These are phyloP conservation scores for Sugiyamaella japonica DNA, from an alignment of 1,139 yeast species.

Conservation along the genomic window DNA sequence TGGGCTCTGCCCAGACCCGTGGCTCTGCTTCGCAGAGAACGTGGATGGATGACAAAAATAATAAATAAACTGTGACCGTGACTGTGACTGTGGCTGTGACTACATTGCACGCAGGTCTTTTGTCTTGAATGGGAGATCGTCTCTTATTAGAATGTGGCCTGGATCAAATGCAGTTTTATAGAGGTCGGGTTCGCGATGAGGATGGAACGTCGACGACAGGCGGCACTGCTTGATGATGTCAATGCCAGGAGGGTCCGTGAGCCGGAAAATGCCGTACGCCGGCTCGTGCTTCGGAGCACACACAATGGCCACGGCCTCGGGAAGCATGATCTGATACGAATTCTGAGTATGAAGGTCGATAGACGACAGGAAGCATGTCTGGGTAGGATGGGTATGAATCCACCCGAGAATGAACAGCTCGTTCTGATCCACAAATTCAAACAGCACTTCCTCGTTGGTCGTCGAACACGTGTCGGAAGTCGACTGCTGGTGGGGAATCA, in stretches of 20 bases:
- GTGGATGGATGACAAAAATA: background rate
- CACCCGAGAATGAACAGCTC: slow-evolving; percentile 62
- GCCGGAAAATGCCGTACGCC: slow-evolving; percentile 55
- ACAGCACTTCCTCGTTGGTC: slow-evolving; percentile 54
- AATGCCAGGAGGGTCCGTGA: slow-evolving; percentile 63
- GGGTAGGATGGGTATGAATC: slow-evolving; percentile 71
- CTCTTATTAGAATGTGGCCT: slow-evolving; percentile 52
- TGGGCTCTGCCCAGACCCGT: slow-evolving; percentile 11
- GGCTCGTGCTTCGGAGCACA: slow-evolving; percentile 54
- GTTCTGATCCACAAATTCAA: slow-evolving; percentile 52
- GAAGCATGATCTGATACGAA: slow-evolving; percentile 65
- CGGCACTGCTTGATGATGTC: slow-evolving; percentile 52
- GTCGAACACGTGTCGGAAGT: slow-evolving; percentile 61
- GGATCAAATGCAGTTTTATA: slow-evolving; percentile 50
- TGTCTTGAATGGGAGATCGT: slow-evolving; percentile 47
- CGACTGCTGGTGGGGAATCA: slow-evolving; percentile 60
- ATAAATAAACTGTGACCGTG: no score
- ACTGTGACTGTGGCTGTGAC: no score
- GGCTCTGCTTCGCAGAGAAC: slow-evolving; percentile 1
- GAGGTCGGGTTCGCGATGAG: slow-evolving; percentile 51
- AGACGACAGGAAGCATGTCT: slow-evolving; percentile 60
- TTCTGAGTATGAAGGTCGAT: slow-evolving; percentile 64
- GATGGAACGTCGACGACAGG: slow-evolving; percentile 51
- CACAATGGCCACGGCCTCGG: slow-evolving; percentile 63
- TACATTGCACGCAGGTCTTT: slow-evolving; percentile 44